Evolutionary conservation across 176 grass and related monocot genomes (phyloP), one percentile per base, ranked within the genome.

Genomic region (Ensete ventricosum): DNA sequence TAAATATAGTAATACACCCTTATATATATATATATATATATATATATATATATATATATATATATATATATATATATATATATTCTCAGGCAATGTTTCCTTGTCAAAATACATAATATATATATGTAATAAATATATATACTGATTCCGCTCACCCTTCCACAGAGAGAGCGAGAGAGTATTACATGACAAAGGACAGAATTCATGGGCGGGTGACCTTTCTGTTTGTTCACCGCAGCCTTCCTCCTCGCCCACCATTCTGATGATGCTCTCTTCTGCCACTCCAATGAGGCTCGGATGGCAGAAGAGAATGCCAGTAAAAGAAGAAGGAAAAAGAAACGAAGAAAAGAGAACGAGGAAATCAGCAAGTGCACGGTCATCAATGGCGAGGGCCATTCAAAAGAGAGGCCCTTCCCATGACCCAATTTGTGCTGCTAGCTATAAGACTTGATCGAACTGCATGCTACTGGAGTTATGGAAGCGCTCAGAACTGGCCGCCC

Each of bases 181-280:
- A 73, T 11, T 14, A 27, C 72, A 73, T 55, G 26, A 49, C 34
- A 50, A 29, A 34, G 22, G 20, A 34, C 8, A 76, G 9, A 25
- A 50, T 51, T 62, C 26, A 76, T 76, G 73, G 58, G 74, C 74
- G 74, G 74, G 74, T 51, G 74, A 76, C 43, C 74, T 14, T 9
- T 43, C 11, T 52, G 50, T 51, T 13, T 43, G 74, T 76, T 63
- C 74, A 62, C 74, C 74, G 64, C 74, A 62, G 74, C 74, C 73
- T 54, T 73, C 50, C n/a, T 13, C 19, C 43, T 19, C 19, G 29
- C 14, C 48, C 67, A 71, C 9, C 17, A 52, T 34, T 9, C 24
- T 50, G 19, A 27, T 43, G 24, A 69, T 3, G 25, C 65, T 69
- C 65, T 50, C 29, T 26, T 29, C 24, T 13, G 7, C 67, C 9